phyloP scores from a whole-genome alignment of 176 grass and related monocot genomes.

The Aegilops sharonensis region DNA sequence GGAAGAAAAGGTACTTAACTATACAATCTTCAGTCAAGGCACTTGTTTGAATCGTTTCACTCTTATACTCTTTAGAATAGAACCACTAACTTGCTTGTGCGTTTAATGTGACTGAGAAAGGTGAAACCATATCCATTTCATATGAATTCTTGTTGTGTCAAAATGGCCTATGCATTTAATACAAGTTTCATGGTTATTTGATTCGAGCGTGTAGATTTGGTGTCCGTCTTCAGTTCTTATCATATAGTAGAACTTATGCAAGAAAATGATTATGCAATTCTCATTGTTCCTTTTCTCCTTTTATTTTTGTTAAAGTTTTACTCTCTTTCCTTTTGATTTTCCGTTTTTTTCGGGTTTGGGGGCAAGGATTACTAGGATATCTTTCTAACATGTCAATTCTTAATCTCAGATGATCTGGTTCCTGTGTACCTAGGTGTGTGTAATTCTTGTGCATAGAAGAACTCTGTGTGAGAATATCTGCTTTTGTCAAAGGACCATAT shows the following conservation, averaged over 20 bases:
- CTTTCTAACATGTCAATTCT: too few species aligned
- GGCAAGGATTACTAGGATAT: too few species aligned
- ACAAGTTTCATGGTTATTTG: conserved; percentile 56
- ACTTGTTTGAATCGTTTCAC: neutral
- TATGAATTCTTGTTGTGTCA: conserved; percentile 18
- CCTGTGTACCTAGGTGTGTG: too few species aligned
- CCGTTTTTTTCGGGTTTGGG: too few species aligned
- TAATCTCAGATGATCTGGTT: too few species aligned
- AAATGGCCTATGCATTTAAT: conserved; percentile 12
- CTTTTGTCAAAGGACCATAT: too few species aligned
- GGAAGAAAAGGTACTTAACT: conserved; percentile 70
- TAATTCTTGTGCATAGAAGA: too few species aligned
- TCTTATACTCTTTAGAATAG: neutral
- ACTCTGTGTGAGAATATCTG: too few species aligned
- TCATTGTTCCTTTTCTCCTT: too few species aligned
- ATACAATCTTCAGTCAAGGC: neutral
- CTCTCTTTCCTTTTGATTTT: too few species aligned
- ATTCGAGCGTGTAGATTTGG: conserved; percentile 81
- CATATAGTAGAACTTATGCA: conserved; percentile 67
- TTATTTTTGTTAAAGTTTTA: too few species aligned
- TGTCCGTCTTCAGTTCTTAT: conserved; percentile 81
- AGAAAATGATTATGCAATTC: too few species aligned
- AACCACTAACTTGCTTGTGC: neutral
- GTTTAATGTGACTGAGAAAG: neutral
- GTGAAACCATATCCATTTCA: neutral